Base-by-base conservation (phyloP, 306 rosid genomes). In the Myrica gale region DNA sequence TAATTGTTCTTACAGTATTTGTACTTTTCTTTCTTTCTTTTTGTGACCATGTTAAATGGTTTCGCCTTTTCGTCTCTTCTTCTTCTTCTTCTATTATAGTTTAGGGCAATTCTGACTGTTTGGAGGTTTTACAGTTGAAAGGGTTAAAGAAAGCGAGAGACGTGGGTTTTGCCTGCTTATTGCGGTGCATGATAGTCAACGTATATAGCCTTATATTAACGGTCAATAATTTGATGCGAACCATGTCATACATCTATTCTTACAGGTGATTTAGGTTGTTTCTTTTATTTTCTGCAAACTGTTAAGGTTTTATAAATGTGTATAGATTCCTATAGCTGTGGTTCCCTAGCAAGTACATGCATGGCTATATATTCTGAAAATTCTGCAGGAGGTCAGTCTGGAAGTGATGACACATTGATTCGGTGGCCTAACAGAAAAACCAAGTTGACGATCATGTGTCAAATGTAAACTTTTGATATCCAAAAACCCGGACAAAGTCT, bases 111-210 rank as follows among this genome's bases (percentile, higher is more conserved):
- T 63, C 75, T 12, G 13, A 71, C 48, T 19, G 11, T 51, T 61
- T 7, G 23, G 1, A 20, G 44, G 43, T 50, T 72, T 39, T 26
- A 45, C 19, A 78, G 73, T 75, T 43, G 73, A 83, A 68, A 42
- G 57, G 76, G 71, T 77, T 67, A 70, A 78, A 83, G 85, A 77
- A 77, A 74, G 84, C 85, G 85, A 89, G 79, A 83, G 88, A 85
- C 80, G 91, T 77, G 91, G 90, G 90, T 69, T 82, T 23, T 93
- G 96, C 91, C 88, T 84, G 93, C 90, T 84, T 82, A 74, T 82
- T 73, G 94, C 60, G 89, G 92, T 79, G 88, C 96, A 91, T 10
- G 39, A 85, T 69, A 81, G 97, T 91, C 98, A 94, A 94, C 83
- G 73, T 78, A n/a, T n/a, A n/a, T n/a, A 78, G 58, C 66, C 76